Percentiles rank a stretch among this genome's conserved stretches.
Evolutionary conservation across 2,329 filamentous ascomycete genomes (phyloP).

Genomic region (Pestalotiopsis fici): DNA sequence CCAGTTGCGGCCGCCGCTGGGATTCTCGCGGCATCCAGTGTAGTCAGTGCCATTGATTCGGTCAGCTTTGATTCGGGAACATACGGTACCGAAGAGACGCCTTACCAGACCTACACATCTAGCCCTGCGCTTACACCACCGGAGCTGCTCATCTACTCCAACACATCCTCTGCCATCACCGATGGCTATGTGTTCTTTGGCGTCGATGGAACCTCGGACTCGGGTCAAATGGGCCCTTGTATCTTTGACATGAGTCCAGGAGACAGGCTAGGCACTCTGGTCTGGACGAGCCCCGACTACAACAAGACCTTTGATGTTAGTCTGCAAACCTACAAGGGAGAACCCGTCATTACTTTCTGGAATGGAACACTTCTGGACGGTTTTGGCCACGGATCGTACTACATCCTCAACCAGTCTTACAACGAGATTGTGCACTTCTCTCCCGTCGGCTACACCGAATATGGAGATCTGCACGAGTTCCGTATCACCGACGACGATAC

Average conservation of each 20-base stretch:
- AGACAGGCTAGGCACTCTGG: neutral
- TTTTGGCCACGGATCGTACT: conserved; percentile 21
- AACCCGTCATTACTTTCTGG: conserved; percentile 36
- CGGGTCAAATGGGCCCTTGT: neutral
- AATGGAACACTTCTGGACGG: conserved; percentile 27
- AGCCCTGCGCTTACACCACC: neutral
- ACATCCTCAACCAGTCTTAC: conserved; percentile 32
- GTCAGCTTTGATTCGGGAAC: conserved; percentile 1
- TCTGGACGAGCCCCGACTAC: conserved; percentile 1
- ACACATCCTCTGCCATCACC: conserved; percentile 1
- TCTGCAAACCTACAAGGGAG: conserved; percentile 31
- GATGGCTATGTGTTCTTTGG: conserved; percentile 3
- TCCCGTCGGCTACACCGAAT: conserved; percentile 26
- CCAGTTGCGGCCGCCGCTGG: neutral
- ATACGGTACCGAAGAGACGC: conserved; percentile 3
- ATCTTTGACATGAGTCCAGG: conserved; percentile 2
- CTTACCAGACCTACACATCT: neutral
- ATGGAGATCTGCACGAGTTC: conserved; percentile 28
- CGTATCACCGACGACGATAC: conserved; percentile 18
- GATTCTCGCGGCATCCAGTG: neutral
- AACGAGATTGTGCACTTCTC: conserved; percentile 32
- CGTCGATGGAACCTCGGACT: conserved; percentile 2
- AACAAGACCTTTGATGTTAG: conserved; percentile 8
- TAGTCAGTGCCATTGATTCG: neutral
- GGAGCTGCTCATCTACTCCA: conserved; percentile 4